Evolutionary conservation across 495 filamentous ascomycete genomes (phyloP).

Genomic region (Penicillium atrosanguineum): DNA sequence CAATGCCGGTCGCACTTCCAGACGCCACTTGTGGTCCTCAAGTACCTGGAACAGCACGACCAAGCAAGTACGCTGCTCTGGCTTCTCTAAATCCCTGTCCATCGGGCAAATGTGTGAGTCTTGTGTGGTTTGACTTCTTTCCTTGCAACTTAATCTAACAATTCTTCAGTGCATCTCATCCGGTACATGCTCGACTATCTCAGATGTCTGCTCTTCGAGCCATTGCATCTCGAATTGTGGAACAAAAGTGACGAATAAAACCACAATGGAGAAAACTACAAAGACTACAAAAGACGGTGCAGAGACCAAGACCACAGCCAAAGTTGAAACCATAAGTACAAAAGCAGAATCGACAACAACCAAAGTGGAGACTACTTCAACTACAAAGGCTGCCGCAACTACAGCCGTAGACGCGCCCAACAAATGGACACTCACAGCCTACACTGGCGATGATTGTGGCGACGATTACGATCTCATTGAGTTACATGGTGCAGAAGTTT

Average conservation of each 20-base stretch:
- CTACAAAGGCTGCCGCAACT: neutral
- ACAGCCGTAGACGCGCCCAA: neutral
- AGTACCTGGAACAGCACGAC: constrained; percentile 15
- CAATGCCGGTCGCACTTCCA: constrained; percentile 16
- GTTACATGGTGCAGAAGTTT: constrained; percentile 1
- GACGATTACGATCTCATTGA: constrained; percentile 9
- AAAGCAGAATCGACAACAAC: neutral
- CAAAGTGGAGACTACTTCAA: neutral
- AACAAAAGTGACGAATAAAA: neutral
- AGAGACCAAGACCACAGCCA: neutral
- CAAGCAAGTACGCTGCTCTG: constrained; percentile 1
- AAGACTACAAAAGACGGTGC: neutral
- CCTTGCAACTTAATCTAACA: neutral
- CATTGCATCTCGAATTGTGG: constrained; percentile 1
- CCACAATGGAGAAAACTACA: neutral
- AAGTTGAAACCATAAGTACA: neutral
- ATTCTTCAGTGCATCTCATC: constrained; percentile 1
- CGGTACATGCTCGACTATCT: constrained; percentile 10
- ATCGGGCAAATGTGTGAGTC: constrained; percentile 15
- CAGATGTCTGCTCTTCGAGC: constrained; percentile 6
- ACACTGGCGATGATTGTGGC: neutral
- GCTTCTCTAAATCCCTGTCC: constrained; percentile 17
- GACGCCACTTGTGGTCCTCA: constrained; percentile 19
- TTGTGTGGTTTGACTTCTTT: neutral
- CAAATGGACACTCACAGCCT: constrained; percentile 9